These are phyloP conservation scores for Stropharia rugosoannulata DNA, from an alignment of 768 basidiomycete genomes.

Conservation along the genomic window DNA sequence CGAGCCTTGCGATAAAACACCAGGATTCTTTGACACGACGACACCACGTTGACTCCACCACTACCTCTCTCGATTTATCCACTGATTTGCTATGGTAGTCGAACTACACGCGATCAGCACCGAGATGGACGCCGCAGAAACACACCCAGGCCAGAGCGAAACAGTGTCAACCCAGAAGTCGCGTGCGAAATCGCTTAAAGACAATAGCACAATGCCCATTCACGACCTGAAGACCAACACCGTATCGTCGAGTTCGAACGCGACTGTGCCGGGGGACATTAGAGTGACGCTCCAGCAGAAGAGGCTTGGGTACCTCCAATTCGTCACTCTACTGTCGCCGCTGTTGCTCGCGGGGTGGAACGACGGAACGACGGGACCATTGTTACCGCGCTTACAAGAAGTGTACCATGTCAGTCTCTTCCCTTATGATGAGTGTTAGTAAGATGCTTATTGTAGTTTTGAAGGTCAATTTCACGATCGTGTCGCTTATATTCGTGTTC, in stretches of 20 bases:
- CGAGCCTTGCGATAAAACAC: no score
- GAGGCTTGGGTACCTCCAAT: slow-evolving; percentile 39
- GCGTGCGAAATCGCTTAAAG: no score
- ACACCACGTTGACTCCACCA: no score
- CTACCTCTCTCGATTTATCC: no score
- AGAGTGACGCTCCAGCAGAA: not conserved
- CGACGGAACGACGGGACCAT: slow-evolving; percentile 73
- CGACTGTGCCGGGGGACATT: not conserved
- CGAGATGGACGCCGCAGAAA: no score
- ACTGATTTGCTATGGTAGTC: no score
- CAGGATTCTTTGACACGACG: no score
- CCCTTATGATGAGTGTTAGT: no score
- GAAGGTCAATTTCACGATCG: slow-evolving; percentile 49
- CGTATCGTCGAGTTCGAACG: not conserved
- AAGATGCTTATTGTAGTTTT: not conserved
- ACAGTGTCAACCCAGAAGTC: no score
- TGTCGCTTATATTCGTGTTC: slow-evolving; percentile 58
- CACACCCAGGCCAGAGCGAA: no score
- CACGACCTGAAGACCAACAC: not conserved
- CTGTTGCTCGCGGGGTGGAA: slow-evolving; percentile 74
- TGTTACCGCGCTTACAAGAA: slow-evolving; percentile 68
- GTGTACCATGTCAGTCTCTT: slow-evolving; percentile 44
- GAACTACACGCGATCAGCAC: no score
- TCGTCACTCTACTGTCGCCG: slow-evolving; percentile 50
- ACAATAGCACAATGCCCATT: no score